phyloP scores from a whole-genome alignment of 768 basidiomycete genomes.

The Boletus pseudopeckii region DNA sequence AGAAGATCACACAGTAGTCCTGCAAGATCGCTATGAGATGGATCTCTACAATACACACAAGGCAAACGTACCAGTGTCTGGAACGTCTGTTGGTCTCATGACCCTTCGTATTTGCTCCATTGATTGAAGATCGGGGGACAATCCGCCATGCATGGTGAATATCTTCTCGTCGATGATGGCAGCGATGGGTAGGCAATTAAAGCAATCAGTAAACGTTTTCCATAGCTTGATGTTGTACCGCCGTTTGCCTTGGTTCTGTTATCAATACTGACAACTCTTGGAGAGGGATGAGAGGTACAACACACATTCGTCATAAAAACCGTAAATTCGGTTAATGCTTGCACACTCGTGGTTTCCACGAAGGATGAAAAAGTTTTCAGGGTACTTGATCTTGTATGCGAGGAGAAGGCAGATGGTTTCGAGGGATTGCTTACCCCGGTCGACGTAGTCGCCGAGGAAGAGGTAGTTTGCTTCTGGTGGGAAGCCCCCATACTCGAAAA shows the following conservation, averaged over 20 bases:
- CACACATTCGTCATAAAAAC: conserved; percentile 99
- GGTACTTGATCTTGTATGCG: conserved; percentile 99
- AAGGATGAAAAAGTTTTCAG: conserved; percentile 99
- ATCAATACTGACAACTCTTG: conserved; percentile 9
- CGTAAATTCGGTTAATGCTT: conserved; percentile 99
- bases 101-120: conserved; percentile 99
- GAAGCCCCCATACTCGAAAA: conserved; percentile 99
- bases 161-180: conserved; percentile 99
- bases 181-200: conserved; percentile 98
- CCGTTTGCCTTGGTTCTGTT: conserved; percentile 76
- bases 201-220: conserved; percentile 99
- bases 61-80: conserved; percentile 78
- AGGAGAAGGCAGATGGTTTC: conserved; percentile 99
- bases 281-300: conserved; percentile 16
- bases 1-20: conserved; percentile 93
- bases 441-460: conserved; percentile 99
- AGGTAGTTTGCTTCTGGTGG: conserved; percentile 99
- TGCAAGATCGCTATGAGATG: conserved; percentile 29
- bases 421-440: conserved; percentile 97
- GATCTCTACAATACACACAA: not conserved
- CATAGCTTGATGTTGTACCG: conserved; percentile 99
- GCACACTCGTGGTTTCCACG: conserved; percentile 99
- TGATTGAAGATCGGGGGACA: conserved; percentile 95
- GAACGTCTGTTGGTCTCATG: conserved; percentile 98
- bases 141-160: conserved; percentile 98